phyloP scores from a whole-genome alignment of 2,329 filamentous ascomycete genomes.

The Ceratocystis lukuohia region DNA sequence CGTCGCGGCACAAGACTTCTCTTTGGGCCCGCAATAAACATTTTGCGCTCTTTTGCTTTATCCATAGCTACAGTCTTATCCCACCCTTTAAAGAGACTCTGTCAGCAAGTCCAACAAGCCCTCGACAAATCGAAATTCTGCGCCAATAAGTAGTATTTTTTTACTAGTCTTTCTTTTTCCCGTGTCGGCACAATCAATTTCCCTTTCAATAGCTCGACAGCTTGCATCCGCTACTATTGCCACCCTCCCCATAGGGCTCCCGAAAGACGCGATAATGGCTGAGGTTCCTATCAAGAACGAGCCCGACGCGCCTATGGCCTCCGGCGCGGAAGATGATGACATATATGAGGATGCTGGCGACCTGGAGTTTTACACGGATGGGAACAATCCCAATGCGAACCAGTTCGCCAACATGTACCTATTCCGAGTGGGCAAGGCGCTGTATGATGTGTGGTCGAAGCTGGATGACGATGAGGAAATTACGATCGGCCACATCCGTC shows the following conservation, averaged over 20 bases:
- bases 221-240: neutral
- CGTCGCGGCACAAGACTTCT: neutral
- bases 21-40: neutral
- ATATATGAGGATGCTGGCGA: slow-evolving; percentile 49
- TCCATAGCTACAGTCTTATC: neutral
- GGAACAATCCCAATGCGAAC: slow-evolving; percentile 25
- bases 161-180: neutral
- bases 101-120: no score
- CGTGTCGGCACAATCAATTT: neutral
- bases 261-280: slow-evolving; percentile 10
- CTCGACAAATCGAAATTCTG: neutral
- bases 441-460: slow-evolving; percentile 65
- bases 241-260: neutral
- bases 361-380: slow-evolving; percentile 39
- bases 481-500: slow-evolving; percentile 60
- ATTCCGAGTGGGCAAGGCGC: slow-evolving; percentile 61
- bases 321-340: slow-evolving; percentile 47
- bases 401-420: slow-evolving; percentile 45
- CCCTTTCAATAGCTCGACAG: neutral
- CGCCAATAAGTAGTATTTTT: neutral
- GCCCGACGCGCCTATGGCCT: slow-evolving; percentile 29
- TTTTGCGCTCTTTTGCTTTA: neutral
- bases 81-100: neutral
- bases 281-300: slow-evolving; percentile 35
- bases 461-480: slow-evolving; percentile 72